Conservation (phyloP, 441 rosid species). For the Erysimum cheiri region DNA sequence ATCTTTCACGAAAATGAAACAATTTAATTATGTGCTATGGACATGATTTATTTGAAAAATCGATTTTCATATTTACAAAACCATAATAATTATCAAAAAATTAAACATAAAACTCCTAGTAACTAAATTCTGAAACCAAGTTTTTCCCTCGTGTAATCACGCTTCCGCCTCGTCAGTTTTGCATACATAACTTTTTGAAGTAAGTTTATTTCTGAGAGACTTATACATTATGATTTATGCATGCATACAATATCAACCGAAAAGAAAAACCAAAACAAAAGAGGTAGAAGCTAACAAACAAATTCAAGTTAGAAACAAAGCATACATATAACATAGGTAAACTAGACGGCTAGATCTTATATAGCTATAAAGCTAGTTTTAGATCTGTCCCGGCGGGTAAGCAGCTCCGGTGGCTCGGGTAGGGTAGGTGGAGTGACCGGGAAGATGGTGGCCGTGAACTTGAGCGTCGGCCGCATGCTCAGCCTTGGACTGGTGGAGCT, state of each 20-base stretch:
- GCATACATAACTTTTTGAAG: neutral
- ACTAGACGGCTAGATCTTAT: neutral
- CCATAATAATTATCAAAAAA: neutral
- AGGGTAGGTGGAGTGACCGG: constrained; percentile 44
- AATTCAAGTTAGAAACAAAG: neutral
- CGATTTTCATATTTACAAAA: neutral
- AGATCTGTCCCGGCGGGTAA: constrained; percentile 43
- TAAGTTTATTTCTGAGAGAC: neutral
- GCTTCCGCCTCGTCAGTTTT: neutral
- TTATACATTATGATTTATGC: neutral
- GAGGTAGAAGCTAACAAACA: neutral
- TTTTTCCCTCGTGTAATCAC: neutral
- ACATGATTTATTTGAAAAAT: neutral
- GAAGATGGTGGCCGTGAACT: constrained; percentile 44
- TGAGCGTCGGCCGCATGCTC: constrained; percentile 49
- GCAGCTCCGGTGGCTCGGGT: constrained; percentile 34
- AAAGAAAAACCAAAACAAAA: neutral
- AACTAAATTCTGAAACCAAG: neutral
- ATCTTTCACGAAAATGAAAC: constrained; percentile 2
- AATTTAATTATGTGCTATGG: neutral
- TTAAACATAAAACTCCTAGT: neutral
- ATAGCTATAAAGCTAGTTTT: constrained; percentile 12
- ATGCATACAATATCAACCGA: neutral
- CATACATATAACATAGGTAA: neutral
- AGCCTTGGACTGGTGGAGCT: constrained; percentile 61